A percentile compares a stretch with the other conserved stretches of the same genome.
phyloP scores from a whole-genome alignment of 1,284 basidiomycete genomes.

The Microbotryomycetes sp. region DNA sequence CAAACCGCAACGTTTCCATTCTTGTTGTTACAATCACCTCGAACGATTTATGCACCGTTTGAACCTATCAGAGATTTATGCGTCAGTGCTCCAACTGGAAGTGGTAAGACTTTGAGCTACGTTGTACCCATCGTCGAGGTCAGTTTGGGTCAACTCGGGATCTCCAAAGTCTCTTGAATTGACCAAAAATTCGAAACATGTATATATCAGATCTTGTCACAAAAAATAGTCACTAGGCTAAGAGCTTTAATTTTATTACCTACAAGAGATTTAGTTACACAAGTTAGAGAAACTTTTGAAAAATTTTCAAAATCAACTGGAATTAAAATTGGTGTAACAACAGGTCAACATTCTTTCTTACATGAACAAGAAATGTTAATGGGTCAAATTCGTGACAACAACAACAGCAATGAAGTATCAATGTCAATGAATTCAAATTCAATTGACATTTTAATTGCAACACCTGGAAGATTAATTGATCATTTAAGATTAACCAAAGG shows the following conservation, averaged over 20 bases:
- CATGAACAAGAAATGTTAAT: constrained; percentile 68
- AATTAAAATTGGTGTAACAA: constrained; percentile 70
- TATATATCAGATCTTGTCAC: constrained; percentile 56
- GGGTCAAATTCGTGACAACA: constrained; percentile 51
- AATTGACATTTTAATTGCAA: constrained; percentile 90
- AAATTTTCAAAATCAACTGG: constrained; percentile 74
- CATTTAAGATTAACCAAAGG: constrained; percentile 81
- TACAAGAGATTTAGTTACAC: constrained; percentile 87
- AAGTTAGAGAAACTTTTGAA: constrained; percentile 89
- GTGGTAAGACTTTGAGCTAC: constrained; percentile 94
- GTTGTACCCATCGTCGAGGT: constrained; percentile 87
- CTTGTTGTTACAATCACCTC: constrained; percentile 45
- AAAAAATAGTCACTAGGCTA: constrained; percentile 68
- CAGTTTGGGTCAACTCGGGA: no score
- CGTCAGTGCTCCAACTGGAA: constrained; percentile 95
- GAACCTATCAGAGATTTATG: constrained; percentile 73
- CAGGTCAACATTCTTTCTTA: constrained; percentile 74
- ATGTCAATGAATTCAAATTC: constrained; percentile 84
- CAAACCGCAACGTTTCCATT: constrained; percentile 77
- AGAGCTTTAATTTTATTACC: constrained; percentile 90
- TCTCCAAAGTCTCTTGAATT: no score
- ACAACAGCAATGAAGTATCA: constrained; percentile 33
- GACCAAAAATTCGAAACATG: no score
- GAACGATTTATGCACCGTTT: constrained; percentile 63
- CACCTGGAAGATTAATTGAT: constrained; percentile 89